Base-by-base conservation (phyloP, 371 early-diverging fungal species). In the Mucor lusitanicus region DNA sequence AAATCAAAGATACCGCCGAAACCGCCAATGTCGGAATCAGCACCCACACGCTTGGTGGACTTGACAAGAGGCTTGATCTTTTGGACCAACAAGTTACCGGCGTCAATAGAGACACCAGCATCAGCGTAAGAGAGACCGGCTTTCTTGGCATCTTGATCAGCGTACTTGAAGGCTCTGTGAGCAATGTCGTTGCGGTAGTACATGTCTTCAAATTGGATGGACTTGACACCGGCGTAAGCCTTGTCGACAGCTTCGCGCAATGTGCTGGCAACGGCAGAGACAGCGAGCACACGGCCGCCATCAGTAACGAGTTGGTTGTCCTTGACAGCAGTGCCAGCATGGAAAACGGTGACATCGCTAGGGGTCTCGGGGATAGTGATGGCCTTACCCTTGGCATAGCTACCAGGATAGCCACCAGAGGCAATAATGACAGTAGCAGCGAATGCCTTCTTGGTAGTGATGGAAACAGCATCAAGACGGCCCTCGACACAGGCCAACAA, bases 1-100 rank as follows among this genome's bases (percentile, higher is more conserved):
- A 99, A 80, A 73, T 99, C 99, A 78, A 99, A 98, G 25, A 96
- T 79, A 55, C 98, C 99, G 72, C 99, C 99, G 68, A 99, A 99
- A 8, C 99, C 99, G 60, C 99, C 99, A 71, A 99, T 93, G 48
- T 95, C 98, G 8, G 97, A 93, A 77, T 98, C 96, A 13, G 97
- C 87, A 53, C 99, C 99, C 6, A 90, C 65, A 56, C 99, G 92
- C 39, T 87, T 82, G 59, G 99, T 99, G 8, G 93, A 87, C 78
- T 94, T 94, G 66, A 97, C 96, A 15, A 93, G 78, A 32, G 97
- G 88, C 85, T 98, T 97, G 87, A 99, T 98, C 80, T 91, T 86
- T 69, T 97, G 91, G 8, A 99, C 98, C 21, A 99, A 82, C 27
- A 88, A 77, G 87, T 99, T 97, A 40, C 99, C 99, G 13, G 93